phyloP scores from a whole-genome alignment of 2,329 filamentous ascomycete species.

The Neoscytalidium dimidiatum region DNA sequence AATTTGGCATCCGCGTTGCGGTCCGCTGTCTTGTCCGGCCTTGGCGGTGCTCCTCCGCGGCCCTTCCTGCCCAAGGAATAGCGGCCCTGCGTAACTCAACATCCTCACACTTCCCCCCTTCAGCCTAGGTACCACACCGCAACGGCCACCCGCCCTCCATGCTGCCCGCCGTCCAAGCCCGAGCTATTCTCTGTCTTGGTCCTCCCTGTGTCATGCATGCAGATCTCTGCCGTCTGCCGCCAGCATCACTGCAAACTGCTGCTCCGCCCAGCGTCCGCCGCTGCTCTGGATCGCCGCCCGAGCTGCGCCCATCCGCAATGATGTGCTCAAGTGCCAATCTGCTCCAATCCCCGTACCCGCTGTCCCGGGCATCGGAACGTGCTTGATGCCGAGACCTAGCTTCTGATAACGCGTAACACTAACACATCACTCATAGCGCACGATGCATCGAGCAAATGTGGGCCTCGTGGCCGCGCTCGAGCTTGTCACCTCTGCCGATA shows the following conservation, averaged over 20 bases:
- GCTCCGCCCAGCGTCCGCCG: background rate
- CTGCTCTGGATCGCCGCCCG: background rate
- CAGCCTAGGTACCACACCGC: background rate
- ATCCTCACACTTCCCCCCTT: background rate
- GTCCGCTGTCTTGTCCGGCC: slow-evolving; percentile 19
- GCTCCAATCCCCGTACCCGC: background rate
- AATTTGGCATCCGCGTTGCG: slow-evolving; percentile 19
- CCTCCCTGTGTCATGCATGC: background rate
- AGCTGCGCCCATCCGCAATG: slow-evolving; percentile 2
- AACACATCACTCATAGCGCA: background rate
- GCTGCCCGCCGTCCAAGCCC: background rate
- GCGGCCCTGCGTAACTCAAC: slow-evolving; percentile 14
- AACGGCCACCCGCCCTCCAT: background rate
- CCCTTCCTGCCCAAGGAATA: slow-evolving; percentile 15
- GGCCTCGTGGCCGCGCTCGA: background rate
- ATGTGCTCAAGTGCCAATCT: background rate
- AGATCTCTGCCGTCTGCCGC: background rate
- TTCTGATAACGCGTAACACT: slow-evolving; percentile 15
- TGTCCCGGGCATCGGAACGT: slow-evolving; percentile 1
- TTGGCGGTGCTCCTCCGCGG: slow-evolving; percentile 9
- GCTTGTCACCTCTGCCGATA: background rate
- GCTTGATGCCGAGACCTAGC: slow-evolving; percentile 10
- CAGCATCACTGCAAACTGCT: background rate
- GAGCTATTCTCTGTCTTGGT: background rate
- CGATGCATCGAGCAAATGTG: background rate